Conservation (phyloP, 768 basidiomycete species). For the Pleurotus eryngii region DNA sequence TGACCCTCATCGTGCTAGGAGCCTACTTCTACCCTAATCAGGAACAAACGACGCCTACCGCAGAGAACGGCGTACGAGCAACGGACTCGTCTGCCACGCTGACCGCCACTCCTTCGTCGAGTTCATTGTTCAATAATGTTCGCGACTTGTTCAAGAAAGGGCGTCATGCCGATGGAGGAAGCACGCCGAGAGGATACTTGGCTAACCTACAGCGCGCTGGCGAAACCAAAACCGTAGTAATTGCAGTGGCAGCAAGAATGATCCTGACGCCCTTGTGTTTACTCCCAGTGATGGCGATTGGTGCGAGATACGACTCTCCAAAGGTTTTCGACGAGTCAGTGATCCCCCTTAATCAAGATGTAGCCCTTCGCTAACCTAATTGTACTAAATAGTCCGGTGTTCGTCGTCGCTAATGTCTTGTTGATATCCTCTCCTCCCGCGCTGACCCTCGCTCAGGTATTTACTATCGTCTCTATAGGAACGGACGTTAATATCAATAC, state of each 20-base stretch:
- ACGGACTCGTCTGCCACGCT: constrained; percentile 30
- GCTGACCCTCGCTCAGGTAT: constrained; percentile 50
- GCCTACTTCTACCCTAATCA: constrained; percentile 77
- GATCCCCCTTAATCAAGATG: constrained; percentile 5
- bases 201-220: constrained; percentile 37
- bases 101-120: constrained; percentile 14
- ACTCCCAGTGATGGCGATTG: constrained; percentile 70
- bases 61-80: not conserved
- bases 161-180: constrained; percentile 15
- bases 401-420: constrained; percentile 81
- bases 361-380: not conserved
- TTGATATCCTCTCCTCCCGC: constrained; percentile 84
- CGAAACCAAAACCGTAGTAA: constrained; percentile 79
- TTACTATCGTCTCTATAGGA: not conserved
- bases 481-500: not conserved
- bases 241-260: constrained; percentile 86
- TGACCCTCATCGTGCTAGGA: constrained; percentile 89
- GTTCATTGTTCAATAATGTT: constrained; percentile 27
- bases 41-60: not conserved
- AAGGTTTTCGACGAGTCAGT: constrained; percentile 75
- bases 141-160: constrained; percentile 39
- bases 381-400: constrained; percentile 63
- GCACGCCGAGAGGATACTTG: constrained; percentile 6
- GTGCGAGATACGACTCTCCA: constrained; percentile 56
- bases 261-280: constrained; percentile 76